phyloP scores from a whole-genome alignment of 305 asterid genomes.

The Caryopteris hybrid region DNA sequence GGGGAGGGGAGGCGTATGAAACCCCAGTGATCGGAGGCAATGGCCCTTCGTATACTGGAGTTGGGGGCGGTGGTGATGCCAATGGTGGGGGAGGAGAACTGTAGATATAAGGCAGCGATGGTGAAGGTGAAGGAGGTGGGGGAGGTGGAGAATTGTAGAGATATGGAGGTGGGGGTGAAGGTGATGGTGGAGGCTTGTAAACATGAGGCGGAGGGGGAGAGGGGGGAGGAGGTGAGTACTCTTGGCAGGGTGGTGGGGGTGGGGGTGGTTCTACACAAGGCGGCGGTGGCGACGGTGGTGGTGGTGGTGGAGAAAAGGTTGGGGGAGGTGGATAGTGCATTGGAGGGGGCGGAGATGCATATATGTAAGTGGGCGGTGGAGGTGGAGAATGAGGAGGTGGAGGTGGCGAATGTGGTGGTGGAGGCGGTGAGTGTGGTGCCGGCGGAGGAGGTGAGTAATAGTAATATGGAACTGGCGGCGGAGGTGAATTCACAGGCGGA shows the following conservation, averaged over 20 bases:
- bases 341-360: constrained; percentile 44
- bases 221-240: constrained; percentile 40
- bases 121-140: constrained; percentile 27
- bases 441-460: constrained; percentile 38
- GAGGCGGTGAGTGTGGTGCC: constrained; percentile 40
- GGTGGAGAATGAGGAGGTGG: constrained; percentile 38
- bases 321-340: constrained; percentile 33
- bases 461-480: constrained; percentile 35
- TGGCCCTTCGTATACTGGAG: constrained; percentile 76
- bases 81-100: constrained; percentile 57
- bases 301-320: constrained; percentile 32
- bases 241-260: constrained; percentile 38
- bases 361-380: constrained; percentile 31
- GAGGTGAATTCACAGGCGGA: constrained; percentile 36
- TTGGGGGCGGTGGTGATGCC: constrained; percentile 51
- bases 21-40: constrained; percentile 68
- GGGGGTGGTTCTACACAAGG: constrained; percentile 73
- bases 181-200: constrained; percentile 40
- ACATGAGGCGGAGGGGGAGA: constrained; percentile 41
- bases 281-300: constrained; percentile 49
- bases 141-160: constrained; percentile 27
- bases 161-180: constrained; percentile 46
- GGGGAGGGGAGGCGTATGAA: constrained; percentile 84
- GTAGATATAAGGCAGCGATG: constrained; percentile 29
- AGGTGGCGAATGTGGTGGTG: constrained; percentile 44